phyloP scores from a whole-genome alignment of 352 stramenopile genomes.

The Globisporangium viniferum region DNA sequence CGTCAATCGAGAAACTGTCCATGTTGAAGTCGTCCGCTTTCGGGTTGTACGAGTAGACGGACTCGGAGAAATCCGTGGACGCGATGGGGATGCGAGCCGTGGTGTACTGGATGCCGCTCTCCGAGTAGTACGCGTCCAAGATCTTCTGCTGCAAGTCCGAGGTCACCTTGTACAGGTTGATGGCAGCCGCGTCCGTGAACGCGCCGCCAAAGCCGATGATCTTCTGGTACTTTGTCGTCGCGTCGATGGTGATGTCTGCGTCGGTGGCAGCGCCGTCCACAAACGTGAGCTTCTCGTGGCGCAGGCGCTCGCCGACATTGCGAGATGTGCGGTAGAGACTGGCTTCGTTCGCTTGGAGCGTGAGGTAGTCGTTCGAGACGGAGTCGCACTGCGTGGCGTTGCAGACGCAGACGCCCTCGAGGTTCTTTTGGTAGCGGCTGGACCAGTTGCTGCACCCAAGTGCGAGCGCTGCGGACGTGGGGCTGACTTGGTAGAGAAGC shows the following conservation, averaged over 20 bases:
- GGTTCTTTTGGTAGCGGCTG: constrained; percentile 37
- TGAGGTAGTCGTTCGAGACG: constrained; percentile 44
- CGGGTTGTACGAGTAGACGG: constrained; percentile 84
- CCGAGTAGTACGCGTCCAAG: constrained; percentile 69
- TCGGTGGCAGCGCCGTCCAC: constrained; percentile 24
- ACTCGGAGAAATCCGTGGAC: constrained; percentile 84
- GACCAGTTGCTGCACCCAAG: constrained; percentile 43
- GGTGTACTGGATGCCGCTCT: constrained; percentile 75
- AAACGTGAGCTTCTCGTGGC: constrained; percentile 32
- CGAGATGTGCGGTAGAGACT: constrained; percentile 42
- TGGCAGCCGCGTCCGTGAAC: constrained; percentile 83
- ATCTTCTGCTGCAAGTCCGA: constrained; percentile 54
- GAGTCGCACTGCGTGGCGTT: constrained; percentile 51
- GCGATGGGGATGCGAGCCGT: constrained; percentile 78
- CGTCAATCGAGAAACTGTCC: constrained; percentile 67
- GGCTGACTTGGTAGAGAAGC: constrained; percentile 1
- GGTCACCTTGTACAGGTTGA: constrained; percentile 72
- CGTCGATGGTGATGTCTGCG: constrained; percentile 48
- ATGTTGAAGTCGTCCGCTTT: constrained; percentile 58
- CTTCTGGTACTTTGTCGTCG: constrained; percentile 58
- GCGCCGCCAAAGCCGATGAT: constrained; percentile 87
- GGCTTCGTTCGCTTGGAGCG: constrained; percentile 32
- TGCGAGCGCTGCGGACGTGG: constrained; percentile 8
- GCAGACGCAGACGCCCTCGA: constrained; percentile 54
- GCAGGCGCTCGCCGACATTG: constrained; percentile 46